Evolutionary conservation across 2,329 filamentous ascomycete species (phyloP), one percentile per base, ranked within the genome.

Genomic region (Neocatenulostroma microsporum): DNA sequence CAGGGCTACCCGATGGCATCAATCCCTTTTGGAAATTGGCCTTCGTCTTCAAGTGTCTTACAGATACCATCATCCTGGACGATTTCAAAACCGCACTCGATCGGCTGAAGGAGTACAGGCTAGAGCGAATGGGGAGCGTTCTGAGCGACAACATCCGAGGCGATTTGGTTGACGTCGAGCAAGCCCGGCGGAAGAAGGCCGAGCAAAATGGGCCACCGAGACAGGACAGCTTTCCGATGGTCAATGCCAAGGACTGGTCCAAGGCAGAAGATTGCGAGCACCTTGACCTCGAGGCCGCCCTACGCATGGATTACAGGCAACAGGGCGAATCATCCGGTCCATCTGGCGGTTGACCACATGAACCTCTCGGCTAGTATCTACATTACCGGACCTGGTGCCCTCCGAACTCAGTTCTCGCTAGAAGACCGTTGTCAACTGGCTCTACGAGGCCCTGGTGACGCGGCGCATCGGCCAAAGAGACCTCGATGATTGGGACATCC

Each of bases 1-100:
- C 43, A 5, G 46, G 47, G 8, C 34, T 55, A 7, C 59, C 64
- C 0, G 71, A 71, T 6, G 74, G 74, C n/a, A 72, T 80, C 48
- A 77, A 80, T 49, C 76, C 76, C 0, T 80, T 78, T 54, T 80
- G 76, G 76, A 78, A 74, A 66, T 52, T 78, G 9, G 69, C 72
- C 0, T 74, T 78, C 30, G 70, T 80, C 3, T 80, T 79, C 66
- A 81, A 81, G 57, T 81, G 78, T 42, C 66, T 81, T 30, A 79
- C 76, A 14, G 78, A 82, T 50, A 76, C 72, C 0, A 74, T 82
- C 34, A 70, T 82, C 34, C 69, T 82, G 9, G 78, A 82, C 49
- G 78, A 82, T 48, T 82, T 82, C 68, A 80, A 80, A 50, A 78
- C 76, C 3, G 68, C 67, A 0, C 53, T 71, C 17, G 68, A 70